Conservation (phyloP, 345 rosid genomes). For the Odontarrhena argentea region DNA sequence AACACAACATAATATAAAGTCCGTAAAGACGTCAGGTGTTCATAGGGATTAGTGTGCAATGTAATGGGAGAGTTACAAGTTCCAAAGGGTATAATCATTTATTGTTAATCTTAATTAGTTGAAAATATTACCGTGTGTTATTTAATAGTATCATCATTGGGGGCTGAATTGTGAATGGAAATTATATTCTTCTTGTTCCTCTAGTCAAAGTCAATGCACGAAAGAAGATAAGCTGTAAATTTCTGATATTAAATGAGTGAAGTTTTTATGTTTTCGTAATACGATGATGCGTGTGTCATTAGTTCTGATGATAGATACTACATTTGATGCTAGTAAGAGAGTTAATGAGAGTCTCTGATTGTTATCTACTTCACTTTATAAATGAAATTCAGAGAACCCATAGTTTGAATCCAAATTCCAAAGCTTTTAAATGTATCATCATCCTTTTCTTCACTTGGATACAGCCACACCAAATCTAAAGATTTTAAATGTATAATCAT, state of each 20-base stretch:
- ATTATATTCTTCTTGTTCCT: background rate
- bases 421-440: background rate
- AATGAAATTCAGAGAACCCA: background rate
- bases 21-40: background rate
- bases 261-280: background rate
- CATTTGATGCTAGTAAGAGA: slow-evolving; percentile 19
- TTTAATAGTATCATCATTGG: slow-evolving; percentile 35
- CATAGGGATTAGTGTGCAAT: slow-evolving; percentile 37
- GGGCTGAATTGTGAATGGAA: slow-evolving; percentile 33
- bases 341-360: background rate
- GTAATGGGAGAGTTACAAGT: slow-evolving; percentile 36
- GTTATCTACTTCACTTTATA: background rate
- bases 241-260: slow-evolving; percentile 11
- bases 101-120: slow-evolving; percentile 5
- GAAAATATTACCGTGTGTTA: slow-evolving; percentile 15
- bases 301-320: slow-evolving; percentile 13
- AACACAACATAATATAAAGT: slow-evolving; percentile 10
- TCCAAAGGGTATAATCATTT: slow-evolving; percentile 34
- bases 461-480: background rate
- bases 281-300: slow-evolving; percentile 3
- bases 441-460: slow-evolving; percentile 9
- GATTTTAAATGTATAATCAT: background rate
- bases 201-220: slow-evolving; percentile 41
- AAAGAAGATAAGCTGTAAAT: slow-evolving; percentile 20
- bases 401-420: background rate